Evolutionary conservation across 305 asterid species (phyloP).

Genomic region (Solanum chacoense): DNA sequence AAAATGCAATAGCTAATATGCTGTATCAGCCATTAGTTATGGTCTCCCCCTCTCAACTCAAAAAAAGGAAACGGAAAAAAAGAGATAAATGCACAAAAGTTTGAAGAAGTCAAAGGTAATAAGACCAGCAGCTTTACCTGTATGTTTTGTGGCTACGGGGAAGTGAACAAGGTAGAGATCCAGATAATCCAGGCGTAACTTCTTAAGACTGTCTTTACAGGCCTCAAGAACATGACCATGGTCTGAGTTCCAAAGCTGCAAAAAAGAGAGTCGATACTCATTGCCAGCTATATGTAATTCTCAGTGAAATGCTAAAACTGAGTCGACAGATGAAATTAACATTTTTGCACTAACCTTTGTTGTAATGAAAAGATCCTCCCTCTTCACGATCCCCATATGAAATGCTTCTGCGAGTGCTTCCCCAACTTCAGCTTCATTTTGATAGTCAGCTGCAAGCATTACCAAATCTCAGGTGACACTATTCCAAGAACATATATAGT

Average conservation of each 20-base stretch:
- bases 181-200: constrained; percentile 46
- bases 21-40: not conserved
- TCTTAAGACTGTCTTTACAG: constrained; percentile 57
- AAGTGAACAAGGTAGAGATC: constrained; percentile 65
- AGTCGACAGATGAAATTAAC: not conserved
- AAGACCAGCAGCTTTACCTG: constrained; percentile 26
- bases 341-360: constrained; percentile 33
- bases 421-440: constrained; percentile 56
- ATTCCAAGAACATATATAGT: not conserved
- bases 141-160: constrained; percentile 57
- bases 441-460: constrained; percentile 44
- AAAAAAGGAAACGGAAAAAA: not conserved
- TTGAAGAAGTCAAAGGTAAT: not conserved
- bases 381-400: constrained; percentile 36
- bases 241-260: constrained; percentile 70
- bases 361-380: constrained; percentile 57
- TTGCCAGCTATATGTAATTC: not conserved
- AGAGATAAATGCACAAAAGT: not conserved
- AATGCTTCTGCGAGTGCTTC: constrained; percentile 50
- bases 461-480: not conserved
- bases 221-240: constrained; percentile 69
- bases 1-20: not conserved
- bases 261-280: not conserved
- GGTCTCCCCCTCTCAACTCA: not conserved
- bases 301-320: not conserved